phyloP scores from a whole-genome alignment of 2,329 filamentous ascomycete genomes.

The Penicillium sp. region DNA sequence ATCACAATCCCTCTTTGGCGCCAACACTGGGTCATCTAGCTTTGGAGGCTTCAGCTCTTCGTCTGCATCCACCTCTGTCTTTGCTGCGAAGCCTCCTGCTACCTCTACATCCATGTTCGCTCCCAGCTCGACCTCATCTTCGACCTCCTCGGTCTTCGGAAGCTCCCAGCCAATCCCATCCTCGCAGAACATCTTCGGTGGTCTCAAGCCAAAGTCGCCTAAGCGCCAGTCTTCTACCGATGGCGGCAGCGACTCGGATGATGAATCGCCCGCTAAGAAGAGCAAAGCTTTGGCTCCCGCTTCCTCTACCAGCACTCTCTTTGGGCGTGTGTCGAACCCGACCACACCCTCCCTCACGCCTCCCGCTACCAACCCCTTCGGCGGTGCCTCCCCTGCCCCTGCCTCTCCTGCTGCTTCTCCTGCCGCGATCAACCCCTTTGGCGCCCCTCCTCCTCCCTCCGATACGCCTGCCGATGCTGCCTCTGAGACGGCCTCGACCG shows the following conservation, averaged over 20 bases:
- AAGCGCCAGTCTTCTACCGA: conserved; percentile 19
- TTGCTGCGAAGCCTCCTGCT: background rate
- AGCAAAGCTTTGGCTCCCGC: conserved; percentile 23
- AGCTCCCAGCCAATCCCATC: conserved; percentile 29
- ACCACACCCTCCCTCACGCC: background rate
- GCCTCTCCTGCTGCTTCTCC: background rate
- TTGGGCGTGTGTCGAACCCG: conserved; percentile 35
- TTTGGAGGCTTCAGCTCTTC: background rate
- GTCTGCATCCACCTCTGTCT: background rate
- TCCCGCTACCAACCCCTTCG: background rate
- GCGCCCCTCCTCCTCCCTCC: conserved; percentile 17
- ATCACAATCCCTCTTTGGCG: background rate
- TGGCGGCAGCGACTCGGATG: conserved; percentile 27
- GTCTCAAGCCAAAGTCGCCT: conserved; percentile 28
- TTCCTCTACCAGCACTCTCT: conserved; percentile 34
- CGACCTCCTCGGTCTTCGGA: conserved; percentile 30
- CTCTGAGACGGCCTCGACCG: conserved; percentile 25
- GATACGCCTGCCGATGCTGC: conserved; percentile 21
- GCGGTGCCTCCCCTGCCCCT: background rate
- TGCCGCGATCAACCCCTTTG: conserved; percentile 17
- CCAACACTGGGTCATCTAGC: background rate
- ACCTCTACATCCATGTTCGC: background rate
- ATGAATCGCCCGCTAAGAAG: conserved; percentile 25
- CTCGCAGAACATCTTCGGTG: conserved; percentile 41
- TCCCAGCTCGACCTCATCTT: conserved; percentile 11